These are phyloP conservation scores for Aquilaria sinensis DNA, from an alignment of 345 rosid genomes.

Conservation along the genomic window DNA sequence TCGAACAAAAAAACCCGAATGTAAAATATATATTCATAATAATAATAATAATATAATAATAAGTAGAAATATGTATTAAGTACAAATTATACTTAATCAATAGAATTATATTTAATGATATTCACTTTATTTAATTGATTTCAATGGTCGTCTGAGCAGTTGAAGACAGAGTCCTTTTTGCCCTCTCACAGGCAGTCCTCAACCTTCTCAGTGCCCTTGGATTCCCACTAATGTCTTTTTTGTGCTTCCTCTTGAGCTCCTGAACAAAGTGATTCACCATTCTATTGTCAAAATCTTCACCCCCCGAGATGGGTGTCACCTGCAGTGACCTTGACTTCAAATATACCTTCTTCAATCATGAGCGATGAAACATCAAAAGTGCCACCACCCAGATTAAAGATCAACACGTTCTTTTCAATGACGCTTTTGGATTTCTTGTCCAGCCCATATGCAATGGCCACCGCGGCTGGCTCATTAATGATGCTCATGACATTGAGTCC, in stretches of 20 bases:
- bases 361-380: conserved; percentile 62
- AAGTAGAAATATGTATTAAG: too few relatives aligned
- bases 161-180: conserved; percentile 60
- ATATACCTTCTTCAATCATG: conserved; percentile 66
- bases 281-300: conserved; percentile 71
- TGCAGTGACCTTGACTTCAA: conserved; percentile 65
- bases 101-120: too few relatives aligned
- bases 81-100: too few relatives aligned
- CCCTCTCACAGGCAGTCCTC: conserved; percentile 72
- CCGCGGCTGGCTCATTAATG: conserved; percentile 51
- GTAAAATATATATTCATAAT: too few relatives aligned
- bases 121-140: neutral
- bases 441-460: conserved; percentile 51
- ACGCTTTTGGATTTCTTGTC: conserved; percentile 46
- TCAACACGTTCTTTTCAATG: conserved; percentile 48
- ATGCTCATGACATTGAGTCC: conserved; percentile 50
- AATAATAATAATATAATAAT: too few relatives aligned
- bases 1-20: too few relatives aligned
- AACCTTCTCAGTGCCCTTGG: conserved; percentile 64
- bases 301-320: conserved; percentile 67
- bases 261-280: conserved; percentile 61
- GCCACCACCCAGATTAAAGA: conserved; percentile 2
- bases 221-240: conserved; percentile 58
- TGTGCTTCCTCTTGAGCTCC: conserved; percentile 55
- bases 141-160: too few relatives aligned